Evolutionary conservation across 345 rosid species (phyloP), one percentile per base, ranked within the genome.

Genomic region (Gossypium ekmanianum): DNA sequence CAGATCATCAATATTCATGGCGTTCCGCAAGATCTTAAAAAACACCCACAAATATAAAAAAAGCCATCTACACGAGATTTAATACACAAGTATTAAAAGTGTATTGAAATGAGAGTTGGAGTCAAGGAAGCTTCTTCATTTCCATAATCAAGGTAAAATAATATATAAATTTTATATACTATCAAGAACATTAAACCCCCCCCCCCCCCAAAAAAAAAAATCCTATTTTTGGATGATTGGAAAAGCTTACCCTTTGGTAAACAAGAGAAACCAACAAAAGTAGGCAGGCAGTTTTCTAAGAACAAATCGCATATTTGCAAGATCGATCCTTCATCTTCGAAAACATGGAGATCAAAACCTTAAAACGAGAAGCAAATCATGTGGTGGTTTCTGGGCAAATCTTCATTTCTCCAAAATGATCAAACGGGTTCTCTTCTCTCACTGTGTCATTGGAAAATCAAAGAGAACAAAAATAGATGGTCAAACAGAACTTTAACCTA

Each of bases 401-500:
- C 63, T 57, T 39, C 18, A 39, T 57, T 34, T 14, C 54, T 56
- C 52, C 11, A 13, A 27, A 20, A 18, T 10, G 2, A 26, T 9
- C 0, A 34, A 34, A 34, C 41, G 41, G 41, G 41, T 34, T 34
- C 6, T 5, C 11, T 2, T 29, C 27, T 54, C 61, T 34, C 17
- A 11, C 61, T 54, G 48, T 54, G 18, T 52, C 61, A 47, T 56
- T 24, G 39, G 68, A 43, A 71, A 57, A 56, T 51, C 62, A 72
- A 58, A 34, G 27, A 52, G 20, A 72, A 34, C 20, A 13, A 39
- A 58, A 26, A 47, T 16, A 61, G 20, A 56, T 16, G 68, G 52
- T 73, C 75, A 58, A 58, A 44, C 61, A 71, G 34, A 52, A n/a
- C 45, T 50, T 22, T 68, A 10, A 61, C 47, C 57, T 61, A 73